phyloP scores from a whole-genome alignment of 2,329 filamentous ascomycete genomes.

The Colletotrichum tamarilloi region DNA sequence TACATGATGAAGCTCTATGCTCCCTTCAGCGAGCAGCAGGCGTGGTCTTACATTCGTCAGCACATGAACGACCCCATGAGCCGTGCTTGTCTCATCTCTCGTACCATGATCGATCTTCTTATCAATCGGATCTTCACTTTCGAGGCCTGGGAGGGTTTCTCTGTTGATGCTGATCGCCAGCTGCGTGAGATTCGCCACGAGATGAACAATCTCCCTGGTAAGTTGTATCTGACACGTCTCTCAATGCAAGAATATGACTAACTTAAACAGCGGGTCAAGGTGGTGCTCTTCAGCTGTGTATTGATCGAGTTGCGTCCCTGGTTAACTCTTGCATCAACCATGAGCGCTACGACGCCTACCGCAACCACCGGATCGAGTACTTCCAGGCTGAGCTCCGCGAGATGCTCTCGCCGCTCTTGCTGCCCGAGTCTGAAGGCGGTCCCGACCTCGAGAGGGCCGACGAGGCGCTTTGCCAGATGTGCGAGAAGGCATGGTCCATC shows the following conservation, averaged over 20 bases:
- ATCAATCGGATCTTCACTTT: slow-evolving; percentile 54
- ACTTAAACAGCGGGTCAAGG: slow-evolving; percentile 27
- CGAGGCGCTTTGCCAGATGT: slow-evolving; percentile 55
- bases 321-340: slow-evolving; percentile 51
- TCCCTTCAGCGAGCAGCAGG: slow-evolving; percentile 48
- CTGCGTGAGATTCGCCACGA: slow-evolving; percentile 48
- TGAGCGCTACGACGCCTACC: slow-evolving; percentile 40
- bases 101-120: slow-evolving; percentile 54
- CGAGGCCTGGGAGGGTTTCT: slow-evolving; percentile 52
- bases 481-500: slow-evolving; percentile 55
- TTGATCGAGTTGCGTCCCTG: slow-evolving; percentile 49
- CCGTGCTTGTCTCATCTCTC: slow-evolving; percentile 55
- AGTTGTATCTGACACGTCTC: not conserved
- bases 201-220: slow-evolving; percentile 50
- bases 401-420: slow-evolving; percentile 52
- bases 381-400: slow-evolving; percentile 56
- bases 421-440: slow-evolving; percentile 42
- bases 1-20: slow-evolving; percentile 34
- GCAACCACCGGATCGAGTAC: slow-evolving; percentile 42
- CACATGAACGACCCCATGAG: slow-evolving; percentile 52
- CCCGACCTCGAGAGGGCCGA: slow-evolving; percentile 49
- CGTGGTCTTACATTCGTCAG: slow-evolving; percentile 53
- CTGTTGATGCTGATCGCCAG: slow-evolving; percentile 46
- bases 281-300: slow-evolving; percentile 47
- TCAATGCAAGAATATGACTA: not conserved